Evolutionary conservation across 495 filamentous ascomycete species (phyloP).

Genomic region (Thermochaetoides thermophila): DNA sequence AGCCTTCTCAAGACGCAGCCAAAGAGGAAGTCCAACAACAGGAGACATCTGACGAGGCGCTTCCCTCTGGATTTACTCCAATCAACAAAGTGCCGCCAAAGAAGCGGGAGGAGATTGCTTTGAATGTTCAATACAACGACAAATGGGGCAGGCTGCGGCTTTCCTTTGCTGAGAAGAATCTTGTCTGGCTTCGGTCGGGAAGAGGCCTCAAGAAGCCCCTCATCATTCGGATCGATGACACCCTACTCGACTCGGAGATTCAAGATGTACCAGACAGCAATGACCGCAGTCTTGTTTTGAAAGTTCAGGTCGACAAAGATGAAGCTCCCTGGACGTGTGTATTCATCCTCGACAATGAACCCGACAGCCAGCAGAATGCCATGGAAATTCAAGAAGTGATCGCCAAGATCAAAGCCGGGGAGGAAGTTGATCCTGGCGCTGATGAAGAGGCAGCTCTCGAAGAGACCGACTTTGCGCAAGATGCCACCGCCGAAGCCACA

Average conservation of each 20-base stretch:
- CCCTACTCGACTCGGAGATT: constrained; percentile 5
- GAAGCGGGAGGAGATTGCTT: constrained; percentile 1
- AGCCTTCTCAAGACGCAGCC: not conserved
- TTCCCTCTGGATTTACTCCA: too few species aligned
- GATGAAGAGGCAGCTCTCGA: too few species aligned
- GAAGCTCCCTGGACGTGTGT: constrained; percentile 3
- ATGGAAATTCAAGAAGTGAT: constrained; percentile 5
- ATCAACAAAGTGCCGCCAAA: not conserved
- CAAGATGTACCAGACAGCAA: constrained; percentile 7
- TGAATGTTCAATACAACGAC: constrained; percentile 9
- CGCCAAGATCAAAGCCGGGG: constrained; percentile 1
- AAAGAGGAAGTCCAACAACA: too few species aligned
- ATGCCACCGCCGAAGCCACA: constrained; percentile 1
- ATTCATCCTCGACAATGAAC: constrained; percentile 9
- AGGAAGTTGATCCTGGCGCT: not conserved
- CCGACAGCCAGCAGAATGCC: constrained; percentile 4
- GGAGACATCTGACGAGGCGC: too few species aligned
- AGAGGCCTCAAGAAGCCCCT: constrained; percentile 6
- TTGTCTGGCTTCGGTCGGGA: constrained; percentile 5
- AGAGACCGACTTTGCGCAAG: constrained; percentile 1
- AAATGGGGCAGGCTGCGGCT: constrained; percentile 9
- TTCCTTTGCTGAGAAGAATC: not conserved
- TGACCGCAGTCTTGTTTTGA: constrained; percentile 2
- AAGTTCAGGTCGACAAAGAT: not conserved
- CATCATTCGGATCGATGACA: constrained; percentile 6